Conservation (phyloP, 352 stramenopile species). For the Phytophthora colocasiae region DNA sequence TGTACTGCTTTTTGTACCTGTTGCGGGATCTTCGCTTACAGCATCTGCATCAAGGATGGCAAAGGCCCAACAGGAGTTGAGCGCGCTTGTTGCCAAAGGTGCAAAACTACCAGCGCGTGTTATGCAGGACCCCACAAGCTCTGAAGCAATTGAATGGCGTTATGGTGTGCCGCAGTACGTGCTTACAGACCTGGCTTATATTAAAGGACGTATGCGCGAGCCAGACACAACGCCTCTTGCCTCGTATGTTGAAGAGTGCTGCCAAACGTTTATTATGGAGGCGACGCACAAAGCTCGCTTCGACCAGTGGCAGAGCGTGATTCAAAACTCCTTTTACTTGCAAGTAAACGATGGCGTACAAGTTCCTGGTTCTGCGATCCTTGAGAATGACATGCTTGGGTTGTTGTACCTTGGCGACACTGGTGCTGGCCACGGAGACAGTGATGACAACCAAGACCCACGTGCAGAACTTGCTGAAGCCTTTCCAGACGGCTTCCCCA, state of each 20-base stretch:
- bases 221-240: constrained; percentile 65
- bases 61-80: constrained; percentile 66
- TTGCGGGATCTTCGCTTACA: constrained; percentile 69
- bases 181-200: constrained; percentile 80
- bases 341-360: constrained; percentile 74
- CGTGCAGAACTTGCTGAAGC: constrained; percentile 65
- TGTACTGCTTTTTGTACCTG: constrained; percentile 76
- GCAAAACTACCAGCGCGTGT: constrained; percentile 65
- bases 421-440: constrained; percentile 39
- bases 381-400: constrained; percentile 75
- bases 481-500: constrained; percentile 78
- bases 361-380: constrained; percentile 47
- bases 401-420: constrained; percentile 62
- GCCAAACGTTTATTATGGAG: constrained; percentile 85
- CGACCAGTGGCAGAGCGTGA: constrained; percentile 68
- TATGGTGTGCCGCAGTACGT: constrained; percentile 76
- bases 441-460: constrained; percentile 55
- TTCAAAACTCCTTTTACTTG: constrained; percentile 65
- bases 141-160: constrained; percentile 57
- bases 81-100: constrained; percentile 54
- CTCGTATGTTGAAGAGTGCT: constrained; percentile 77
- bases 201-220: constrained; percentile 63
- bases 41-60: constrained; percentile 68
- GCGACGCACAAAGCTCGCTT: constrained; percentile 72
- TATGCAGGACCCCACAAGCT: constrained; percentile 25